Evolutionary conservation across 768 basidiomycete genomes (phyloP), one percentile per base, ranked within the genome.

Genomic region (Leccinum arenicola): DNA sequence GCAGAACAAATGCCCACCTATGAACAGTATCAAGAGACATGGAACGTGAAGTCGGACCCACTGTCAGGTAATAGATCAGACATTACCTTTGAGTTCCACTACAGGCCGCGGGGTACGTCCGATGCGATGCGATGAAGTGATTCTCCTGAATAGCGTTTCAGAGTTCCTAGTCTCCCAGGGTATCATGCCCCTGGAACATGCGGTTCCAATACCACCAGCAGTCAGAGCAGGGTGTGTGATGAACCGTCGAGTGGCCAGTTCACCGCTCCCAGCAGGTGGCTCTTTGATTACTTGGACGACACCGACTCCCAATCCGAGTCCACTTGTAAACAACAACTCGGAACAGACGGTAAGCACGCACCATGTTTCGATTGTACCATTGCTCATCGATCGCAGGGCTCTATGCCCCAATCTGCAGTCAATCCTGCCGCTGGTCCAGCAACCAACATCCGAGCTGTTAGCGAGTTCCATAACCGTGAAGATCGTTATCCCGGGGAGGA

Each of bases 11-110:
- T 60, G 0, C 59, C 53, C 31, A 68, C 78, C 9, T 70, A 71
- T 19, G 66, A 70, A 27, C 85, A 84, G 60, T 75, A 71, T 56
- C 73, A 75, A 4, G 64, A 66, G 25, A 90, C 87, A 10, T 88
- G 84, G 85, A 68, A 73, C 3, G 78, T 86, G 10, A 72, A 75
- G 52, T 75, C 84, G 82, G 31, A 68, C 8, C 38, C 73, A 27
- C 25, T 27, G 25, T 67, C 71, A 15, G 58, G 66, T 19, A 71
- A 70, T 7, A 65, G 68, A 4, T 81, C 85, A n/a, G 82, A 80
- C 55, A 84, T 88, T 25, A 82, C 84, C 15, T 90, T 90, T 66
- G 75, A 82, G 3, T 91, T 89, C 68, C 77, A 84, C 43, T 90
- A 90, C 68, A 75, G 85, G 25, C 75, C 83, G 38, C 74, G 70